Evolutionary conservation across 176 grass and related monocot genomes (phyloP).

Genomic region (Cocos nucifera): DNA sequence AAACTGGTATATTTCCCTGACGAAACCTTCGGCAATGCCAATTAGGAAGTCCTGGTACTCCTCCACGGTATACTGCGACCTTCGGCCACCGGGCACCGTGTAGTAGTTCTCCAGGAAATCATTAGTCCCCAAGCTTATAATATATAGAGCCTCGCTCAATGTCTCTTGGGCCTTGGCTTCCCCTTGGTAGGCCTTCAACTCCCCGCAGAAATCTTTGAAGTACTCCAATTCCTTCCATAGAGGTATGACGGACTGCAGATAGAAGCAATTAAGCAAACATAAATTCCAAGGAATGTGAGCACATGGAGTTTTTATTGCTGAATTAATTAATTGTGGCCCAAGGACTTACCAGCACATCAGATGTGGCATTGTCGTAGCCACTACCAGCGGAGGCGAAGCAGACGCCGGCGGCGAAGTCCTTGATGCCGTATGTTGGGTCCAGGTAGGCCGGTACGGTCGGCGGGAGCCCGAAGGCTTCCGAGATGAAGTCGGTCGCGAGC

Average conservation of each 20-base stretch:
- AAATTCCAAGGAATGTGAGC: too few species aligned
- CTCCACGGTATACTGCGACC: too few species aligned
- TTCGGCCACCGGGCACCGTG: too few species aligned
- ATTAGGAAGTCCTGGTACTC: too few species aligned
- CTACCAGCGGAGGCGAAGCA: constrained; percentile 19
- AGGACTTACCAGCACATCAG: constrained; percentile 1
- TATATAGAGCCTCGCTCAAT: too few species aligned
- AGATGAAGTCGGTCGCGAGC: constrained; percentile 19
- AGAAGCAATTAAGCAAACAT: background rate
- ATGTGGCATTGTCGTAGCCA: constrained; percentile 14
- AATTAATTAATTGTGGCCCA: background rate
- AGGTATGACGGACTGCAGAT: background rate
- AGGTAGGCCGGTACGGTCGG: constrained; percentile 14
- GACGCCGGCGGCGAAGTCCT: constrained; percentile 10
- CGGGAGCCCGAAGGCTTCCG: constrained; percentile 6
- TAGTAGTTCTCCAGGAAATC: too few species aligned
- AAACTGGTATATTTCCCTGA: too few species aligned
- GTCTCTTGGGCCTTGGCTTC: too few species aligned
- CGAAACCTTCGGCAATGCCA: too few species aligned
- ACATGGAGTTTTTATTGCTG: background rate
- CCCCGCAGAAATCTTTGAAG: too few species aligned
- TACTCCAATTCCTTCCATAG: background rate
- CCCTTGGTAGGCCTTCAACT: too few species aligned
- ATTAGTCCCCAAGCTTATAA: too few species aligned
- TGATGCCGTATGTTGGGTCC: constrained; percentile 3